Evolutionary conservation across 805 yeast genomes (phyloP).

Genomic region (Candida ipomoeae): DNA sequence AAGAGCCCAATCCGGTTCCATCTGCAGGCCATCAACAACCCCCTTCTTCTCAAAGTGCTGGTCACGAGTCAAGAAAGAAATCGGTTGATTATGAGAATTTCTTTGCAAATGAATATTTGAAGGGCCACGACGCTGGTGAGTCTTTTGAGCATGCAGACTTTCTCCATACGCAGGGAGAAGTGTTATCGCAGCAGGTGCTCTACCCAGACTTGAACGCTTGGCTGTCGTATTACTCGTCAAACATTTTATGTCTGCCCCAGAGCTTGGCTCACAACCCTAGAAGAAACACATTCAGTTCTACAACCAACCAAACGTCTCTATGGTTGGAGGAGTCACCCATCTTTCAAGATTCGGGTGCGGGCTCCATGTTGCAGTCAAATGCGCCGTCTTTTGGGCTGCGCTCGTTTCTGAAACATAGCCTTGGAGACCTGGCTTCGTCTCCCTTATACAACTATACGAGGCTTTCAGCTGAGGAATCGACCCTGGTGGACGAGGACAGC

Average conservation of each 20-base stretch:
- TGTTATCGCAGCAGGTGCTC: neutral
- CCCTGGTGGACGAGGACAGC: conserved; percentile 29
- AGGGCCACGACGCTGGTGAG: neutral
- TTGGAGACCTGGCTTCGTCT: neutral
- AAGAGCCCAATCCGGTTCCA: neutral
- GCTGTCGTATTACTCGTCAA: neutral
- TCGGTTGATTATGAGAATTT: neutral
- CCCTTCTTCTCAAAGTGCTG: neutral
- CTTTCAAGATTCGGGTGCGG: neutral
- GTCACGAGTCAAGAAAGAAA: neutral
- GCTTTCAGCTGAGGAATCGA: conserved; percentile 1
- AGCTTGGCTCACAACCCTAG: neutral
- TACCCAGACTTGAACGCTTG: neutral
- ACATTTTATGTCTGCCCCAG: conserved; percentile 1
- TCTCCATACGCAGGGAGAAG: neutral
- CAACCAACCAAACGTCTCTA: neutral
- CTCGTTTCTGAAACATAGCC: neutral
- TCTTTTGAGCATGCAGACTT: neutral
- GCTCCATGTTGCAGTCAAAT: neutral
- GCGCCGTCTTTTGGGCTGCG: neutral
- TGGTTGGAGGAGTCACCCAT: conserved; percentile 2
- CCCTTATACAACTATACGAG: neutral
- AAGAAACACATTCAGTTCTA: neutral
- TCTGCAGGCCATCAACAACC: neutral
- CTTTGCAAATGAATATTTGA: neutral